These are phyloP conservation scores for Ormosia semicastrata DNA, from an alignment of 306 rosid species.

Conservation along the genomic window DNA sequence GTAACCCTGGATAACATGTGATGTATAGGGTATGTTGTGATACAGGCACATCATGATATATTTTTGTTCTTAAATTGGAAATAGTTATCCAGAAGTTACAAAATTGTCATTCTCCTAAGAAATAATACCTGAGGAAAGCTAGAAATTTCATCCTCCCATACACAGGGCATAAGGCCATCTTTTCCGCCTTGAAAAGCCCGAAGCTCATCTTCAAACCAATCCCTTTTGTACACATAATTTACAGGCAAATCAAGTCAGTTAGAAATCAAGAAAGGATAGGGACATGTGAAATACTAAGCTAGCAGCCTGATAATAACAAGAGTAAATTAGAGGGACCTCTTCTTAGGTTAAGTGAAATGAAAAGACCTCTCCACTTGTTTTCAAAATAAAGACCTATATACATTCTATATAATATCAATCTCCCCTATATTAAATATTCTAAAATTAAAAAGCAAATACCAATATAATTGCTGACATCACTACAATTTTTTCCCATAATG, in stretches of 20 bases:
- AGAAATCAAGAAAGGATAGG: not conserved
- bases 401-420: constrained; percentile 16
- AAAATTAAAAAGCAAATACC: not conserved
- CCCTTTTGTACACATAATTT: constrained; percentile 54
- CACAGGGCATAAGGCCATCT: constrained; percentile 85
- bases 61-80: not conserved
- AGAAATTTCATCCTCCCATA: constrained; percentile 88
- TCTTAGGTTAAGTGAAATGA: not conserved
- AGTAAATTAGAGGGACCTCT: not conserved
- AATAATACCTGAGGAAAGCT: constrained; percentile 85
- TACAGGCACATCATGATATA: not conserved
- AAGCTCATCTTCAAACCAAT: constrained; percentile 97
- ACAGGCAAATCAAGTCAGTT: constrained; percentile 21
- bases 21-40: not conserved
- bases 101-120: not conserved
- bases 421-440: not conserved
- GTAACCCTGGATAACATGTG: not conserved
- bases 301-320: not conserved
- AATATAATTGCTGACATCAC: constrained; percentile 2
- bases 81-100: not conserved
- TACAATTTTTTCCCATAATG: not conserved
- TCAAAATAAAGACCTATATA: not conserved
- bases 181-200: constrained; percentile 97
- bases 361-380: not conserved
- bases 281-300: not conserved